Percentiles rank a stretch among this genome's conserved stretches.
Evolutionary conservation across 2,329 filamentous ascomycete genomes (phyloP).

Genomic region (Kalaharituber pfeilii): DNA sequence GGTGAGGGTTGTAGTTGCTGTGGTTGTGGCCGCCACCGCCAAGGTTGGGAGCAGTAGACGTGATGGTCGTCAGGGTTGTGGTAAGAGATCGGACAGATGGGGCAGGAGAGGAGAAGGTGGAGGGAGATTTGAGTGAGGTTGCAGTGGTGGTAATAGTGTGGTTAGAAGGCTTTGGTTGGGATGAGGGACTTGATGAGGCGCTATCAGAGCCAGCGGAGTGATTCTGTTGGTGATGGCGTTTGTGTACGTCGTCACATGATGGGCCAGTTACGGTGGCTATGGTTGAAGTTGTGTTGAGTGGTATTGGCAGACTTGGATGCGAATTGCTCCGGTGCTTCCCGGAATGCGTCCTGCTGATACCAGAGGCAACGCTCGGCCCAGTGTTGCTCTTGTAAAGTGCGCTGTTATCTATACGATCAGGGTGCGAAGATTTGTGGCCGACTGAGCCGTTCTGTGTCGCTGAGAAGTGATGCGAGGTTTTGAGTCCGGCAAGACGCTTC

Average conservation of each 20-base stretch:
- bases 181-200: neutral
- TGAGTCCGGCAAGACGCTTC: conserved; percentile 80
- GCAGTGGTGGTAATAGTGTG: conserved; percentile 37
- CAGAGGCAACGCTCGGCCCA: neutral
- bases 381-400: conserved; percentile 25
- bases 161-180: conserved; percentile 40
- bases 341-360: conserved; percentile 27
- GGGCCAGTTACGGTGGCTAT: conserved; percentile 20
- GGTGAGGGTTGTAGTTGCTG: conserved; percentile 20
- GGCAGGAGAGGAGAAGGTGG: conserved; percentile 63
- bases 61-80: conserved; percentile 71
- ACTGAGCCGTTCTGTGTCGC: conserved; percentile 28
- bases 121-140: conserved; percentile 22
- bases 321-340: conserved; percentile 34
- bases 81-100: conserved; percentile 65
- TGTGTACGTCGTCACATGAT: conserved; percentile 32
- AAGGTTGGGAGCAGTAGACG: conserved; percentile 40
- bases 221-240: conserved; percentile 29
- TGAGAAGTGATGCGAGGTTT: conserved; percentile 47
- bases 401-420: conserved; percentile 9
- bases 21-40: conserved; percentile 32
- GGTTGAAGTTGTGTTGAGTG: conserved; percentile 30
- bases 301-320: conserved; percentile 38
- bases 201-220: conserved; percentile 37
- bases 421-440: conserved; percentile 6